These are phyloP conservation scores for Populus simonii DNA, from an alignment of 345 rosid genomes.

Conservation along the genomic window DNA sequence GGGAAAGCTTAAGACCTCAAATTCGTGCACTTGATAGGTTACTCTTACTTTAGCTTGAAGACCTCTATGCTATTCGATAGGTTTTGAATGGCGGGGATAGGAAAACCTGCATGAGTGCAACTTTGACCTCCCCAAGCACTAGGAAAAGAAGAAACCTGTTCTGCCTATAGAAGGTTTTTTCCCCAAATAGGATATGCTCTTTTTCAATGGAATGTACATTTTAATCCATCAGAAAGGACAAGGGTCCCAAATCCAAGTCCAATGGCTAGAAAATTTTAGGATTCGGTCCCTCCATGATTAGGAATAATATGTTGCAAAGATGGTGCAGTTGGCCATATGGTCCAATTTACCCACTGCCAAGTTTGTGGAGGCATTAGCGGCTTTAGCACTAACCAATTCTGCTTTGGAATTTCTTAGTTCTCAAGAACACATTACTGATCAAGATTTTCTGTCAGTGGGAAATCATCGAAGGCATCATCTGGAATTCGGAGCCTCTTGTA, in stretches of 20 bases:
- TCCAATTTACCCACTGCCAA: conserved; percentile 6
- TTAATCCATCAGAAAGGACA: background rate
- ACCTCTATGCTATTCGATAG: background rate
- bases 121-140: background rate
- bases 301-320: background rate
- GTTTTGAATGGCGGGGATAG: background rate
- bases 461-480: background rate
- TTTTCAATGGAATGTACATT: background rate
- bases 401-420: background rate
- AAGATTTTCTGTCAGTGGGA: background rate
- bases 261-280: conserved; percentile 3
- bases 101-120: background rate
- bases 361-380: background rate
- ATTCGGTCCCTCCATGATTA: background rate
- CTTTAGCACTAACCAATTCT: background rate
- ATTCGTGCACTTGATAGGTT: background rate
- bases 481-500: background rate
- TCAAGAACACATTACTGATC: background rate
- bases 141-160: background rate
- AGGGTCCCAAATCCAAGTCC: conserved; percentile 6
- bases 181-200: background rate
- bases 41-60: background rate
- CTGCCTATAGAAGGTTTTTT: background rate
- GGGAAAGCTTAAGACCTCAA: background rate
- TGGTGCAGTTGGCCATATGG: background rate